A percentile compares a stretch with the other conserved stretches of the same genome.
These are phyloP conservation scores for Ulvella scutata DNA, from an alignment of 139 green algal species.

Conservation along the genomic window DNA sequence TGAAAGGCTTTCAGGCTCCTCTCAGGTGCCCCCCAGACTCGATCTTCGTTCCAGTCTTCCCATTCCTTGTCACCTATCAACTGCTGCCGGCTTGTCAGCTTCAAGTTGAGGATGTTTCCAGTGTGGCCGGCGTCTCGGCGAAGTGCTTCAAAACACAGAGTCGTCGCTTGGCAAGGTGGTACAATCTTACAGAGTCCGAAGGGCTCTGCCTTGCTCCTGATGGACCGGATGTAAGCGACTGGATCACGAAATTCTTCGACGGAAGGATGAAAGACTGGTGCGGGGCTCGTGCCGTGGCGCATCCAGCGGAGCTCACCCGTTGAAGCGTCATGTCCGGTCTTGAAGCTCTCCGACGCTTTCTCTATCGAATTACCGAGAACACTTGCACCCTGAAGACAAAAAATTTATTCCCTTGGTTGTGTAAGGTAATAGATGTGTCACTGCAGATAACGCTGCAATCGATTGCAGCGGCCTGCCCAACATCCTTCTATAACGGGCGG, in stretches of 20 bases:
- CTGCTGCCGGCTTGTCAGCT: neutral
- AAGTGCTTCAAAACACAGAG: neutral
- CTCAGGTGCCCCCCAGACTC: neutral
- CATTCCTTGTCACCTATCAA: neutral
- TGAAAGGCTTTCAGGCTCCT: constrained; percentile 1
- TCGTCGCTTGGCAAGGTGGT: constrained; percentile 32
- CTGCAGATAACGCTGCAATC: no score
- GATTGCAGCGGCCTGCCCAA: no score
- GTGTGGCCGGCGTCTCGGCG: neutral
- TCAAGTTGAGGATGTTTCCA: neutral
- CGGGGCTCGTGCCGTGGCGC: constrained; percentile 17
- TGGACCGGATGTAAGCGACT: constrained; percentile 57
- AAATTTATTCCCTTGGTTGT: no score
- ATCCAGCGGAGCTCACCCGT: no score
- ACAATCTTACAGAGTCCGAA: constrained; percentile 78
- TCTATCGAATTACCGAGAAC: no score
- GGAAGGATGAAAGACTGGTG: constrained; percentile 57
- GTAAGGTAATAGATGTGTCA: no score
- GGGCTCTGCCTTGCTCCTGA: constrained; percentile 33
- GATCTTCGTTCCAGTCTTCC: neutral
- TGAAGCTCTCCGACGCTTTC: no score
- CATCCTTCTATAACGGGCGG: no score
- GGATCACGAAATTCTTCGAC: constrained; percentile 66
- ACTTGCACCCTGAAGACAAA: no score
- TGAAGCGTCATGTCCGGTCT: no score